Evolutionary conservation across 2,329 filamentous ascomycete genomes (phyloP).

Genomic region (Exophiala xenobiotica): DNA sequence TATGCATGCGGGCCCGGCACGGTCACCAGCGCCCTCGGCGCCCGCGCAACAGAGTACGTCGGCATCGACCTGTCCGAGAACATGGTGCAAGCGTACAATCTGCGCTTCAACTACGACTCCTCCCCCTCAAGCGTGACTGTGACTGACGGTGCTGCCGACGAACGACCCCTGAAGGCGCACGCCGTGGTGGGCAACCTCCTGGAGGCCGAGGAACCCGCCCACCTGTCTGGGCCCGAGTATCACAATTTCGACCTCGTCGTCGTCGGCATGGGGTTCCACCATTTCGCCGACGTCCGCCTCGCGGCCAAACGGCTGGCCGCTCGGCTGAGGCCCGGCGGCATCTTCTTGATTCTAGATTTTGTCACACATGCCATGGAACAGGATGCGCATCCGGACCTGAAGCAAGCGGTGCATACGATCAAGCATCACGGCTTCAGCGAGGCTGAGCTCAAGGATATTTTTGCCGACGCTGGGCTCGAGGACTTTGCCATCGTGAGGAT

Average conservation of each 20-base stretch:
- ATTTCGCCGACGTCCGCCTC: slow-evolving; percentile 64
- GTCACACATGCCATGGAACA: slow-evolving; percentile 49
- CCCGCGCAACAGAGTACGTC: slow-evolving; percentile 61
- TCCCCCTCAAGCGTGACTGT: too few species aligned
- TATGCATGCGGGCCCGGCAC: slow-evolving; percentile 74
- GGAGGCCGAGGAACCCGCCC: slow-evolving; percentile 43
- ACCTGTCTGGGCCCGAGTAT: slow-evolving; percentile 61
- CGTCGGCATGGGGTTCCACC: slow-evolving; percentile 64
- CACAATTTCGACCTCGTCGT: slow-evolving; percentile 67
- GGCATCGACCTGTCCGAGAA: slow-evolving; percentile 70
- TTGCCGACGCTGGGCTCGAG: slow-evolving; percentile 60
- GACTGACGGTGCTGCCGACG: slow-evolving; percentile 36
- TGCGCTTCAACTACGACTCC: slow-evolving; percentile 51
- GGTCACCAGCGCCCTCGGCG: slow-evolving; percentile 51
- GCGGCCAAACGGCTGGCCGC: slow-evolving; percentile 60
- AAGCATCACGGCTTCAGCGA: slow-evolving; percentile 66
- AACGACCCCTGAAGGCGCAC: slow-evolving; percentile 24
- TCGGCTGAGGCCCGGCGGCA: slow-evolving; percentile 64
- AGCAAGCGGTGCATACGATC: slow-evolving; percentile 53
- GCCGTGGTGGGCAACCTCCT: slow-evolving; percentile 55
- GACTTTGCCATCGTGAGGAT: slow-evolving; percentile 23
- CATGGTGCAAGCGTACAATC: slow-evolving; percentile 70
- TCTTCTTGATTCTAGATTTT: slow-evolving; percentile 68
- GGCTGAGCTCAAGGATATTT: slow-evolving; percentile 59
- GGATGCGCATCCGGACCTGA: slow-evolving; percentile 14